These are phyloP conservation scores for Kodamaea fukazawae DNA, from an alignment of 805 yeast genomes.

Conservation along the genomic window DNA sequence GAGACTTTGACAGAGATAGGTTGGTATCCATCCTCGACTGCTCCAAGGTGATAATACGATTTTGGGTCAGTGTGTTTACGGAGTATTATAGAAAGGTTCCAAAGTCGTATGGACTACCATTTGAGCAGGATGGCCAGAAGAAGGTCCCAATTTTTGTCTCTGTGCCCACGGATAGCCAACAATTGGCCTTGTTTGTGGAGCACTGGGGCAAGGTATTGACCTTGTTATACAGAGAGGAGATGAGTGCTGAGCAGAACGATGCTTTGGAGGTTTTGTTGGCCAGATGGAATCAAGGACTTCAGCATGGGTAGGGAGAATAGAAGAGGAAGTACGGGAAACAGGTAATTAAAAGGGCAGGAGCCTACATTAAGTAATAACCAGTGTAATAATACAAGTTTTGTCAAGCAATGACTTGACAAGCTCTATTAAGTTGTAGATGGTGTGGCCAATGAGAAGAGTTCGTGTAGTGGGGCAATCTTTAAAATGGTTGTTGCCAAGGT, in stretches of 20 bases:
- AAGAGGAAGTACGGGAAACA: too few relatives aligned
- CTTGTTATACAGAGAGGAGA: slow-evolving; percentile 37
- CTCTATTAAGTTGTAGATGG: too few relatives aligned
- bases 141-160: slow-evolving; percentile 9
- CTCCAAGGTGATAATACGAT: slow-evolving; percentile 40
- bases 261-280: slow-evolving; percentile 18
- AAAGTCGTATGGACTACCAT: slow-evolving; percentile 3
- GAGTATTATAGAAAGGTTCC: slow-evolving; percentile 37
- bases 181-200: slow-evolving; percentile 38
- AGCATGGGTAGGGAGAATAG: too few relatives aligned
- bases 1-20: slow-evolving; percentile 41
- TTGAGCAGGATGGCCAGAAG: slow-evolving; percentile 2
- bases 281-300: slow-evolving; percentile 13
- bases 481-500: too few relatives aligned
- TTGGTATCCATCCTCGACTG: slow-evolving; percentile 42
- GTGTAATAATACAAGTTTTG: too few relatives aligned
- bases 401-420: too few relatives aligned
- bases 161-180: slow-evolving; percentile 12
- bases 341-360: too few relatives aligned
- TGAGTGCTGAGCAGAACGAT: slow-evolving; percentile 23
- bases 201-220: slow-evolving; percentile 53
- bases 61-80: slow-evolving; percentile 57
- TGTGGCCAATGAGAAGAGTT: too few relatives aligned
- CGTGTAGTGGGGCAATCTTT: too few relatives aligned
- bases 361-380: too few relatives aligned